phyloP scores from a whole-genome alignment of 2,329 filamentous ascomycete genomes.

The Fusarium burgessii region DNA sequence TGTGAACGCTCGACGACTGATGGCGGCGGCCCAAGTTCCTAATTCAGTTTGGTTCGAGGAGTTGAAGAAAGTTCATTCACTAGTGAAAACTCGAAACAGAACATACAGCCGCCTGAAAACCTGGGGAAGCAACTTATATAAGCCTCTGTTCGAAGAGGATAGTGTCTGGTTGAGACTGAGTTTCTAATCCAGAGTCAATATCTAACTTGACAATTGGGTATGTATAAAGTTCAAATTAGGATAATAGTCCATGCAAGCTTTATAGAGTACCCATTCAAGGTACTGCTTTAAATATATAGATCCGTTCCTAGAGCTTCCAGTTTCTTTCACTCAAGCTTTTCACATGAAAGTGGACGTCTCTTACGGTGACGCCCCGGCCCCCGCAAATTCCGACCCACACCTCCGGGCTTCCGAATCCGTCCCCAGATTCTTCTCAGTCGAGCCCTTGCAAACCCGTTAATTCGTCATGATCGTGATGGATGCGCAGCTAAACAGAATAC shows the following conservation, averaged over 20 bases:
- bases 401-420: constrained; percentile 21
- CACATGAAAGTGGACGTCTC: constrained; percentile 29
- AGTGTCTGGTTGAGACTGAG: neutral
- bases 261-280: no score
- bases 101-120: constrained; percentile 25
- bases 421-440: constrained; percentile 22
- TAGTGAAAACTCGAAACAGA: constrained; percentile 10
- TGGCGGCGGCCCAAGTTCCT: constrained; percentile 35
- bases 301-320: neutral
- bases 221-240: neutral
- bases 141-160: constrained; percentile 4
- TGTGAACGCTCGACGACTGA: constrained; percentile 32
- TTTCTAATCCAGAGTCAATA: neutral
- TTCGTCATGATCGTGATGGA: constrained; percentile 20
- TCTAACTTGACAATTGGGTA: neutral
- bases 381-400: constrained; percentile 28
- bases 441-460: constrained; percentile 14
- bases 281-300: neutral
- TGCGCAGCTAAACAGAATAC: constrained; percentile 19
- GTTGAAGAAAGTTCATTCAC: constrained; percentile 4
- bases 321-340: constrained; percentile 17
- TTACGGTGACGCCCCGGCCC: constrained; percentile 14
- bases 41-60: constrained; percentile 35
- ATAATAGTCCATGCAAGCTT: neutral
- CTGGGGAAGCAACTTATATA: constrained; percentile 32